Conservation (phyloP, 2,329 filamentous ascomycete genomes). For the Colletotrichum kahawae region DNA sequence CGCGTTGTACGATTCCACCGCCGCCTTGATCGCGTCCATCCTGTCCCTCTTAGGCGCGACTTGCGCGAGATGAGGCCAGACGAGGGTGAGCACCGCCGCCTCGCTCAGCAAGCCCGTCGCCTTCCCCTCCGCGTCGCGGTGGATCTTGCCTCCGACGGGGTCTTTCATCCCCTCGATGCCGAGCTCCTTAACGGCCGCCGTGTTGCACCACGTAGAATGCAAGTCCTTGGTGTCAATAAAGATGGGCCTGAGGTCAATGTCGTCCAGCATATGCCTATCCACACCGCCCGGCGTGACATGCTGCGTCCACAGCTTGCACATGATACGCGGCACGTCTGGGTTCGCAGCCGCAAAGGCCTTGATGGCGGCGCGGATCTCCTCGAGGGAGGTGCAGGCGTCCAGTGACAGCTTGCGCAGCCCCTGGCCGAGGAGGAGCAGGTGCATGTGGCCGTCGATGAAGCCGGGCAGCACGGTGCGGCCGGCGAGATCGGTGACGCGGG, state of each 20-base stretch:
- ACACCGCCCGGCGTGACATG: slow-evolving; percentile 51
- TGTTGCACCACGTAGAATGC: slow-evolving; percentile 63
- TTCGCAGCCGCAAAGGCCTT: slow-evolving; percentile 49
- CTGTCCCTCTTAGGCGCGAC: slow-evolving; percentile 53
- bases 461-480: slow-evolving; percentile 53
- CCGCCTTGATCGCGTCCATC: slow-evolving; percentile 51
- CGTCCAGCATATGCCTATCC: slow-evolving; percentile 53
- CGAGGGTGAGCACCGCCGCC: slow-evolving; percentile 54
- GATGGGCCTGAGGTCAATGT: slow-evolving; percentile 58
- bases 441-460: slow-evolving; percentile 64
- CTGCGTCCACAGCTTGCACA: slow-evolving; percentile 63
- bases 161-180: slow-evolving; percentile 48
- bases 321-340: slow-evolving; percentile 51
- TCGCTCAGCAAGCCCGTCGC: slow-evolving; percentile 57
- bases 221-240: slow-evolving; percentile 63
- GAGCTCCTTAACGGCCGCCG: slow-evolving; percentile 54
- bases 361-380: slow-evolving; percentile 54
- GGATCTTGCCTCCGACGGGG: slow-evolving; percentile 57
- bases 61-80: slow-evolving; percentile 59
- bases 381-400: slow-evolving; percentile 50
- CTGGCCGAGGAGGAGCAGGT: slow-evolving; percentile 59
- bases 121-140: slow-evolving; percentile 51
- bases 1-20: slow-evolving; percentile 53
- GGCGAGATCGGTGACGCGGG: slow-evolving; percentile 18
- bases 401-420: slow-evolving; percentile 56